Base-by-base conservation (phyloP, 805 yeast genomes). In the Pichia membranifaciens region DNA sequence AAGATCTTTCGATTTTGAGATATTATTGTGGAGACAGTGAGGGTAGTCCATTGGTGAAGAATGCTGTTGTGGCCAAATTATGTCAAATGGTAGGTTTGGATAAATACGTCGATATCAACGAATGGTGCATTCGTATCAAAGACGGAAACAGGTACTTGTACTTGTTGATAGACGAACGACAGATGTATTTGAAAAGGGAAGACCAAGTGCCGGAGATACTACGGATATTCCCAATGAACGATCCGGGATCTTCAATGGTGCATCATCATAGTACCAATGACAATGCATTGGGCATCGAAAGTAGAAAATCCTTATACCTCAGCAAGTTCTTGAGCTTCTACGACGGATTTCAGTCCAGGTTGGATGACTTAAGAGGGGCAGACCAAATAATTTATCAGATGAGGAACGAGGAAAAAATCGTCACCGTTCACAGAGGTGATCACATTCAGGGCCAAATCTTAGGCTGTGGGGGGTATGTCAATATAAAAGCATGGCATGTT, bases 21-120 rank as follows among this genome's bases (percentile, higher is more conserved):
- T 44, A 38, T 38, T 53, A 53, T 23, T 25, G 41, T 21, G 53
- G 54, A 7, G 56, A 51, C 41, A 37, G 43, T 9, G 20, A 41
- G 17, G 38, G 43, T 2, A 33, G 28, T 12, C 44, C 35, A 23
- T 17, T 45, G 7, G 16, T 41, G 4, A 39, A 41, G 8, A 41
- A 45, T 40, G 38, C 45, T 13, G 43, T 53, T 16, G 22, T 53
- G 15, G 45, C 44, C 21, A 45, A 51, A 17, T 20, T 51, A 33
- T 35, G 45, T 21, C 20, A 18, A 15, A 15, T 41, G 17, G 23
- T 51, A 1, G 42, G 42, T 7, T 23, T 47, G 18, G 20, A 18
- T 23, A 9, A 33, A 21, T 15, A 4, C 17, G 6, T 47, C 7
- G 41, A 38, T 16, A 41, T 47, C 9, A 47, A 47, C 28, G 50